Base-by-base conservation (phyloP, 1,284 basidiomycete genomes). In the Pisolithus thermaeus region DNA sequence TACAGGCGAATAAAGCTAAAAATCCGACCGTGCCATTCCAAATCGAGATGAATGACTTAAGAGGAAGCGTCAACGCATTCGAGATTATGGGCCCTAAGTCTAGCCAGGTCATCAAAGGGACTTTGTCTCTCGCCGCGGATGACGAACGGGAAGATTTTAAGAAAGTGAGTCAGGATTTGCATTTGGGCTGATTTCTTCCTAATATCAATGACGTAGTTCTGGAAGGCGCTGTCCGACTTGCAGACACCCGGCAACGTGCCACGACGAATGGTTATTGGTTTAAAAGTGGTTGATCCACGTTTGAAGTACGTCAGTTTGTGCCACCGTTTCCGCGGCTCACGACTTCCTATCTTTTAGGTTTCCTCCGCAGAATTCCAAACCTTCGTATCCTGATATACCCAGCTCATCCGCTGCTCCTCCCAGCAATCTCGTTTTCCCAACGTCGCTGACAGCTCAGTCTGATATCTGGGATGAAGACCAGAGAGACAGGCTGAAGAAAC, bases 81-180 rank as follows among this genome's bases (percentile, higher is more conserved):
- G 92, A 97, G 63, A 79, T 96, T 18, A 86, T 88, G 73, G 93
- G 93, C 3, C 88, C 89, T 1, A 86, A 85, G 62, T 77, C 90
- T 0, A 91, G 80, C 52, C 86, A 89, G 60, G 79, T 94, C 7
- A 68, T 96, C 47, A 81, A 78, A 58, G 87, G 90, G 18, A 84
- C 84, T 1, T 62, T 95, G 45, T 79, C 73, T 25, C 78, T 84
- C 7, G 74, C 78, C 9, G 69, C 73, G 9, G 73, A 74, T 0
- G 80, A 84, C 37, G 61, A 74, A 1, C 70, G 79, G 38, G 67
- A 64, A n/a, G 81, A 83, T 30, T 86, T 88, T 56, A 77, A 74
- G 53, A 73, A 81, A 71, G 88, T 87, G 52, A 53, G 18, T 9
- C 4, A 7, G 28, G 25, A 38, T 3, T 5, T 18, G 14, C 35